Base-by-base conservation (phyloP, 805 yeast genomes). In the Candida incommunis region DNA sequence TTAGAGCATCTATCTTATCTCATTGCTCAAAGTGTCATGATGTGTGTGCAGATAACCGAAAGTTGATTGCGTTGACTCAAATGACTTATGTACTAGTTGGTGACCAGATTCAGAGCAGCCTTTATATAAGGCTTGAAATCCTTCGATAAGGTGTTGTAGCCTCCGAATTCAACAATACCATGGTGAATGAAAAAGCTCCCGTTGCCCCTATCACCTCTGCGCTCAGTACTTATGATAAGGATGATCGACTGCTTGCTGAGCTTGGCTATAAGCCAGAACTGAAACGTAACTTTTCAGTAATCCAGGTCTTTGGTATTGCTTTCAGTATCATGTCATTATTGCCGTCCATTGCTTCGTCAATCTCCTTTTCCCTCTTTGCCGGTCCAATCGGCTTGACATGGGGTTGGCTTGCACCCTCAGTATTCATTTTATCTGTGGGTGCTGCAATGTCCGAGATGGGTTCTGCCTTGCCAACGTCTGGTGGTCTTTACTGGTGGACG, bases 191-290 rank as follows among this genome's bases (percentile, higher is more conserved):
- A n/a, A 31, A 31, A 16, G n/a, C 20, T 18, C 7, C 13, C n/a
- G 18, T 18, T 18, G 37, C 18, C n/a, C 37, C 37, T 16, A 16
- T 31, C 37, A 31, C 7, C 13, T 31, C 37, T 5, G 37, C 18
- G 7, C 18, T 31, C 4, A 5, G 20, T 26, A 13, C 47, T 47
- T 25, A 41, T 46, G 41, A 45, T 20, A 49, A 54, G 24, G 66
- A 61, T 43, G 64, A 61, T 41, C 53, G 50, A 29, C 46, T 60
- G 27, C 55, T 63, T 42, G 56, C 54, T 47, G 75, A 76, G 49
- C 73, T 81, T 45, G 88, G 88, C 5, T 80, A 81, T 59, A 77
- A 77, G 55, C 81, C 78, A 55, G 87, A 81, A 54, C 63, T 80
- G 43, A 67, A 67, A 41, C 71, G 88, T 58, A 69, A 70, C 31